These are phyloP conservation scores for Spergularia marina DNA, from an alignment of 148 eudicot species.

Conservation along the genomic window DNA sequence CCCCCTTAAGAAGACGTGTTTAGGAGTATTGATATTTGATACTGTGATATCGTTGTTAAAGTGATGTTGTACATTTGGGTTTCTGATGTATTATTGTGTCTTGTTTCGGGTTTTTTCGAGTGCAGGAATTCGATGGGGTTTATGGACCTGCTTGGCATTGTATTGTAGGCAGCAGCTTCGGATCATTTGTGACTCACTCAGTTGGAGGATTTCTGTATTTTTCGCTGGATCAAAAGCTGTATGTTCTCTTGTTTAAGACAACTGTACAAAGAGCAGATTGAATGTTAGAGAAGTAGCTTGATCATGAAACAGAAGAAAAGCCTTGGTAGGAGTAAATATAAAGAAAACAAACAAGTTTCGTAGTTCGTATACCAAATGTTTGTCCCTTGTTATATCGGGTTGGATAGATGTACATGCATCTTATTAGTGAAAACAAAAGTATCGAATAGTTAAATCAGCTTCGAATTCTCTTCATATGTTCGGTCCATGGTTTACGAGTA, in stretches of 20 bases:
- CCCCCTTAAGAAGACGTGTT: no score
- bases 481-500: no score
- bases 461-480: no score
- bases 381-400: neutral
- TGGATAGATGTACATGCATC: constrained; percentile 24
- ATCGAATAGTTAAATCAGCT: neutral
- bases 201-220: constrained; percentile 91
- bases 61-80: neutral
- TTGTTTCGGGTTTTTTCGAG: constrained; percentile 6
- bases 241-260: constrained; percentile 82
- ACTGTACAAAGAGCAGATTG: constrained; percentile 74
- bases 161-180: constrained; percentile 91
- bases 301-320: constrained; percentile 4
- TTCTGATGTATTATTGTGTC: constrained; percentile 8
- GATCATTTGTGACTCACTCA: constrained; percentile 96
- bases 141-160: constrained; percentile 99
- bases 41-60: no score
- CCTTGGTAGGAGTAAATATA: constrained; percentile 17
- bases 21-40: no score
- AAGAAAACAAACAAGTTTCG: constrained; percentile 8
- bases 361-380: neutral
- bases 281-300: neutral
- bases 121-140: constrained; percentile 94
- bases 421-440: neutral
- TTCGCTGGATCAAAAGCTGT: constrained; percentile 85